A percentile compares a stretch with the other conserved stretches of the same genome.
Conservation (phyloP, 352 stramenopile genomes). For the Halophytophthora polymorphica region DNA sequence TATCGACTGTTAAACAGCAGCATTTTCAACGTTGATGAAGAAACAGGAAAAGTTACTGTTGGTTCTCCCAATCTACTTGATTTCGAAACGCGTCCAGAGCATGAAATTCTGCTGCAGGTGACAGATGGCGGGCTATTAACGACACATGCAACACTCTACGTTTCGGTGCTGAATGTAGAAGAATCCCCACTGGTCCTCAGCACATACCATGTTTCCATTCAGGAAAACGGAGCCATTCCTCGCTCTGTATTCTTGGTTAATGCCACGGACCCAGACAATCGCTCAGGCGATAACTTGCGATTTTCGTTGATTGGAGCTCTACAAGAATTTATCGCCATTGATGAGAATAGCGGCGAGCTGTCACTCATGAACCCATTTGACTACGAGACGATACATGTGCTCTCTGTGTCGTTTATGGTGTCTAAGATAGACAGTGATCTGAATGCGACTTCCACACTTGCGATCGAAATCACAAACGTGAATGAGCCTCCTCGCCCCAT, state of each 20-base stretch:
- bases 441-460: constrained; percentile 6
- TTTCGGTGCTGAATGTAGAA: constrained; percentile 23
- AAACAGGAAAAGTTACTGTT: constrained; percentile 12
- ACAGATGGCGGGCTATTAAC: constrained; percentile 17
- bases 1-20: constrained; percentile 13
- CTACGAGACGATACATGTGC: constrained; percentile 9
- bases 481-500: constrained; percentile 19
- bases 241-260: constrained; percentile 39
- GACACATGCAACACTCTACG: constrained; percentile 8
- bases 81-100: constrained; percentile 17
- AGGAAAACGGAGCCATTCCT: constrained; percentile 40
- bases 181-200: constrained; percentile 10
- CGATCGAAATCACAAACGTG: constrained; percentile 13
- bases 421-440: constrained; percentile 8
- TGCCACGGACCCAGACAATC: constrained; percentile 41
- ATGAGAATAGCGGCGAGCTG: constrained; percentile 13
- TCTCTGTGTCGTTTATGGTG: constrained; percentile 16
- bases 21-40: constrained; percentile 12
- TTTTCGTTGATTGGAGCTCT: constrained; percentile 17
- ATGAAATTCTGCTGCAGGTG: constrained; percentile 12
- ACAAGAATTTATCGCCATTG: constrained; percentile 9
- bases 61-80: constrained; percentile 12
- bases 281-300: constrained; percentile 25
- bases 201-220: constrained; percentile 1
- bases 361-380: constrained; percentile 12